Conservation (phyloP, 1,139 yeast species). For the Pichia sp. region DNA sequence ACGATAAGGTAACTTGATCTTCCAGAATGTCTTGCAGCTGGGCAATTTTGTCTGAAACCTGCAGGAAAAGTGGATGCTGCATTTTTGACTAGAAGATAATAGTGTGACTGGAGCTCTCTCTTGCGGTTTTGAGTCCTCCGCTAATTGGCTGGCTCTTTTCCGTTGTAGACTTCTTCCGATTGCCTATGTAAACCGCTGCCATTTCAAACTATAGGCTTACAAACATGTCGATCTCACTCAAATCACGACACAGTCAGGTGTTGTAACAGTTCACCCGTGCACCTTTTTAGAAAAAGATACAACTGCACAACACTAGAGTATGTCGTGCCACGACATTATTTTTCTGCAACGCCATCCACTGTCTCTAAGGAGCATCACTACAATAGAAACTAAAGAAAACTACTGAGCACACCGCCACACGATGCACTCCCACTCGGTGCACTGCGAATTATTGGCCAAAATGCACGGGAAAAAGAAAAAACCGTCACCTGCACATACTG, state of each 20-base stretch:
- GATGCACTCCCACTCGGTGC: not conserved
- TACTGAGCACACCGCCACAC: not conserved
- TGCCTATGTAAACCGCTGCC: no score
- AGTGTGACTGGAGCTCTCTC: no score
- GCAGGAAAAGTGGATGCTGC: not conserved
- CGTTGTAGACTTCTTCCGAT: no score
- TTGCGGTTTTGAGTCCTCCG: no score
- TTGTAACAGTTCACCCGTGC: no score
- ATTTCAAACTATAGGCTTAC: no score
- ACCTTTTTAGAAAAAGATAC: no score
- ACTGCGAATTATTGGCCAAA: not conserved
- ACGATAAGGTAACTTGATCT: not conserved
- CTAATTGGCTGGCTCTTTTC: no score
- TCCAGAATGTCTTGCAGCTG: constrained; percentile 4
- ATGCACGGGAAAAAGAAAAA: not conserved
- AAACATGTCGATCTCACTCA: no score
- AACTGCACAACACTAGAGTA: not conserved
- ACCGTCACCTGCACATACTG: not conserved
- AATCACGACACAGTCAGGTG: no score
- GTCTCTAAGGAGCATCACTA: not conserved
- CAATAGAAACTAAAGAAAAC: not conserved
- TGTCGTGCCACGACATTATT: not conserved
- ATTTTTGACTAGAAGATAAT: not conserved
- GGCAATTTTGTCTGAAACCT: not conserved
- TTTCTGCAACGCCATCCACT: not conserved